Conservation (phyloP, 73 alveolate species). For the Paramecium biaurelia region DNA sequence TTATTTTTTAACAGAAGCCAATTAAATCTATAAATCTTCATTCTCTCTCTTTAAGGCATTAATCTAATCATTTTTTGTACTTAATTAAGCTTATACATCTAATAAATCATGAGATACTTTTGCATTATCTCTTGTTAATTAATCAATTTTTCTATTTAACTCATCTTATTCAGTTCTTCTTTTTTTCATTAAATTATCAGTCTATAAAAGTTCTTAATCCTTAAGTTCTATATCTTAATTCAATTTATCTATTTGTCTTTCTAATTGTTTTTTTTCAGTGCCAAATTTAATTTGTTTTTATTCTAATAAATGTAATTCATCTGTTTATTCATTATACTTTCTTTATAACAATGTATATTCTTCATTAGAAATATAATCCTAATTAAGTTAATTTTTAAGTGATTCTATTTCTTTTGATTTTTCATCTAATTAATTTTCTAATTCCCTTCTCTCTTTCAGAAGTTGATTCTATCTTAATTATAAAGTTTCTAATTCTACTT, state of each 20-base stretch:
- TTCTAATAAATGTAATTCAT: conserved; percentile 22
- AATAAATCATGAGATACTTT: not conserved
- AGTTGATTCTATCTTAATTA: not conserved
- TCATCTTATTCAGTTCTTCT: conserved; percentile 20
- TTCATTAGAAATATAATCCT: conserved; percentile 33
- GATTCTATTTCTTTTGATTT: not conserved
- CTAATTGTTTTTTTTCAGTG: not conserved
- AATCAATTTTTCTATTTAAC: not conserved
- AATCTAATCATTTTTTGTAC: not conserved
- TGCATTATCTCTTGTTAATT: not conserved
- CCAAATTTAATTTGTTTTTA: not conserved
- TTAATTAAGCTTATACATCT: not conserved
- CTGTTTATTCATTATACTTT: not conserved
- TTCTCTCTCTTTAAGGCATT: conserved; percentile 39
- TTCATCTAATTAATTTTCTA: not conserved
- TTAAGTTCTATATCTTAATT: not conserved
- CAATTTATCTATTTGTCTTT: not conserved
- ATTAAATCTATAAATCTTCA: conserved; percentile 14
- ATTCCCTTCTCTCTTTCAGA: not conserved
- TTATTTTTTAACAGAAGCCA: not conserved
- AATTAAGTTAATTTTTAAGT: not conserved
- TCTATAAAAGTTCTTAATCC: not conserved
- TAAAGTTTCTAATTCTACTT: not conserved
- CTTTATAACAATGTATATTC: not conserved
- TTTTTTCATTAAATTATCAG: conserved; percentile 6